Base-by-base conservation (phyloP, 164 flowering plant species). In the Nelumbo lutea region DNA sequence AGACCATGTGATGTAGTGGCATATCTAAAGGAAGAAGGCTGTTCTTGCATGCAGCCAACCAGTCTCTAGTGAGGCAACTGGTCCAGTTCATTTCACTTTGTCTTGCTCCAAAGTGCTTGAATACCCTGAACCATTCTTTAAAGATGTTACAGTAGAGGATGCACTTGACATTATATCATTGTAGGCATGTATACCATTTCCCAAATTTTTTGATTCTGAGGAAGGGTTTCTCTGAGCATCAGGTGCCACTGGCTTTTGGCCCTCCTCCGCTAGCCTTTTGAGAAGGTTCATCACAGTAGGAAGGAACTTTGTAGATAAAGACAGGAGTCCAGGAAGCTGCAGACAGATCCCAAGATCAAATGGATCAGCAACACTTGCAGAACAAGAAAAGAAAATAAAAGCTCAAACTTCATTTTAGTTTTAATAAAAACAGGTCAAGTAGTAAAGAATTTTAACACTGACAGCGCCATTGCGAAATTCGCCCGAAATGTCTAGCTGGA, bases 321-420 rank as follows among this genome's bases (percentile, higher is more conserved):
- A 87, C 40, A 95, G 78, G 45, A 95, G 77, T 47, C 98, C 99
- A 14, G 98, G 96, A 80, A 95, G 88, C 99, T 95, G 93, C 56
- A 40, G 11, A 61, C 6, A 68, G n/a, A 66, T 38, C 51, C 27
- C 61, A 59, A 27, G 43, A 62, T 59, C 39, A 58, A 60, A 39
- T 3, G 5, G 4, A 6, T 41, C 8, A 11, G 39, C 3, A n/a
- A 43, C 9, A 42, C 14, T 0, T 38, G 3, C 9, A 43, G 3
- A n/a, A n/a, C 4, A 38, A 44, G 27, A 27, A 27, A 27, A 27
- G 0, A 27, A 27, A 27, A 27, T 27, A 27, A 27, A 27, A 27
- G 27, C 27, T 27, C 27, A 27, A 27, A 27, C 27, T 27, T 27
- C 27, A 27, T 27, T 27, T 27, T 27, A 27, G 27, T 27, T 27